Evolutionary conservation across 331 rosid species (phyloP).

Genomic region (Arachis monticola): DNA sequence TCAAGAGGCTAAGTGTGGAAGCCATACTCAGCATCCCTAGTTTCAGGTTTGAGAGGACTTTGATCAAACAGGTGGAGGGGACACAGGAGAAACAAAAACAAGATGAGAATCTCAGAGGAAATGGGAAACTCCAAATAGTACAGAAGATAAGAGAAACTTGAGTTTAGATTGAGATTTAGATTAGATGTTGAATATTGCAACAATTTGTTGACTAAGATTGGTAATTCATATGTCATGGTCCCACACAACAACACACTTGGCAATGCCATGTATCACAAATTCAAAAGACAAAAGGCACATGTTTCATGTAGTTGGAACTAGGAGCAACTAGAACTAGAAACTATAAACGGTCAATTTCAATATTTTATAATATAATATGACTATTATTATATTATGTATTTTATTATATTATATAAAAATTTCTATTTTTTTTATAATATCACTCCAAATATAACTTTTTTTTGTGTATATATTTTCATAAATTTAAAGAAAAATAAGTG

Average conservation of each 20-base stretch:
- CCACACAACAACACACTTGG: neutral
- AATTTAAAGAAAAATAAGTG: too few relatives aligned
- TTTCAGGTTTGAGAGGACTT: neutral
- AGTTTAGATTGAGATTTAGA: neutral
- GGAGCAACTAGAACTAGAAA: neutral
- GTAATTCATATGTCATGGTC: neutral
- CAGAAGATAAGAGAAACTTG: slow-evolving; percentile 39
- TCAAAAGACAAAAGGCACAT: neutral
- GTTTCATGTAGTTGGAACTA: neutral
- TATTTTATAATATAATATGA: too few relatives aligned
- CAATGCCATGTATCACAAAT: neutral
- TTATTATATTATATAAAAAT: too few relatives aligned
- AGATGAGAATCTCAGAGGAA: neutral
- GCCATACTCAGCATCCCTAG: slow-evolving; percentile 46
- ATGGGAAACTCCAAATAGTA: neutral
- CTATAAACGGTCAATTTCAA: neutral
- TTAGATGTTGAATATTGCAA: neutral
- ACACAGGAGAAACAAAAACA: neutral
- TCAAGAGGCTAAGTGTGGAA: slow-evolving; percentile 51
- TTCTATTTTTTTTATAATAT: too few relatives aligned
- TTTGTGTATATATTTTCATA: too few relatives aligned
- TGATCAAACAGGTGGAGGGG: neutral
- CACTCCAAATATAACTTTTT: too few relatives aligned
- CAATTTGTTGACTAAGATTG: neutral
- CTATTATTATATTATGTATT: too few relatives aligned